Base-by-base conservation (phyloP, 208 protist genomes). In the Naegleria gruberi region DNA sequence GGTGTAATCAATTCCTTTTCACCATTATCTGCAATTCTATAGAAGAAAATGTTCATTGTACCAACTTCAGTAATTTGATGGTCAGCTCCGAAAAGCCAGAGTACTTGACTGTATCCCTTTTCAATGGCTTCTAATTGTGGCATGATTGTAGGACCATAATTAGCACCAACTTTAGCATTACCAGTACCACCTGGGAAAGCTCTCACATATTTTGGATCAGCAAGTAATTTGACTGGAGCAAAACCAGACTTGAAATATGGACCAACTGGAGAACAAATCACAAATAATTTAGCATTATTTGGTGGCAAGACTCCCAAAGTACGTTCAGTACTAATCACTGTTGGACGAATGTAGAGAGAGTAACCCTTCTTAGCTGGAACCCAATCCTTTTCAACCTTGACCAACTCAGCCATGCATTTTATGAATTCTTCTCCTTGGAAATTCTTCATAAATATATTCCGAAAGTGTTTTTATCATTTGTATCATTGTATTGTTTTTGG, bases 311-410 rank as follows among this genome's bases (percentile, higher is more conserved):
- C 96, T 73, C 93, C 93, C 26, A 99, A 93, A 40, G 86, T 77
- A 2, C 91, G 91, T 82, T 95, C 90, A 5, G 96, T 98, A 82
- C 94, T 96, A 91, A 99, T 98, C 26, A 97, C 91, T 23, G 97
- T 97, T n/a, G 99, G 99, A 12, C 99, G 94, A 45, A 99, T 92
- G 93, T 99, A 99, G 1, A 99, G 94, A 8, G 98, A 99, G 93
- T 97, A 99, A 57, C 98, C 98, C 26, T 26, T 43, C 34, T 88
- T 55, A 10, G 57, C 45, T 43, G 84, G 84, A 74, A 98, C 94
- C 94, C 97, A 99, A 77, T 96, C 92, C 55, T 92, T 90, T 91
- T 99, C 98, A 57, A 98, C 89, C 6, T 92, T 87, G 55, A 99
- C 92, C 26, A 99, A 95, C 90, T 97, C 94, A 89, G 97, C 96